phyloP scores from a whole-genome alignment of 1,284 basidiomycete genomes.

The Rhodotorula sp. region DNA sequence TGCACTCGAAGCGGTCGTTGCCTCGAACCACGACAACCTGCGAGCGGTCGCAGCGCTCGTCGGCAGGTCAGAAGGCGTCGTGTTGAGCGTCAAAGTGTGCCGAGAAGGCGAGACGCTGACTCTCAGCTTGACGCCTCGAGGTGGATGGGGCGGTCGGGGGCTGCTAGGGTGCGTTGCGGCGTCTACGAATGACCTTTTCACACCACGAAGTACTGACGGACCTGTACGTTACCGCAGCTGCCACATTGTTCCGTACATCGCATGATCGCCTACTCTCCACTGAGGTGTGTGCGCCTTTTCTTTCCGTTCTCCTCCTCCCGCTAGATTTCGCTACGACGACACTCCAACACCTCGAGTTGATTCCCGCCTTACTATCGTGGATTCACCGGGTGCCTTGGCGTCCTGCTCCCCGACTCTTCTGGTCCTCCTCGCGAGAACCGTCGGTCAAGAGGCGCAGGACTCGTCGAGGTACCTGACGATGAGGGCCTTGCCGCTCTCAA shows the following conservation, averaged over 20 bases:
- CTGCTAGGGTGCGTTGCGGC: conserved; percentile 61
- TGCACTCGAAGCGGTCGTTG: conserved; percentile 20
- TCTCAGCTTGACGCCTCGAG: conserved; percentile 59
- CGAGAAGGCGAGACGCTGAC: conserved; percentile 52
- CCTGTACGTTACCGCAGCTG: not conserved
- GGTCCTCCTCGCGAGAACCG: not conserved
- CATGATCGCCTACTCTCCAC: not conserved
- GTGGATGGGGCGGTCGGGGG: conserved; percentile 74
- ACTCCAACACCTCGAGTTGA: conserved; percentile 3
- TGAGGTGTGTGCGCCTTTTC: not conserved
- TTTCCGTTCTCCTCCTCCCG: not conserved
- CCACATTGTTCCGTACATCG: conserved; percentile 6
- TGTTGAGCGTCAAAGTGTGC: conserved; percentile 56
- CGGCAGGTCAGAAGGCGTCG: conserved; percentile 67
- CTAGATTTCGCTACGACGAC: conserved; percentile 13
- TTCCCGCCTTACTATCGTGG: conserved; percentile 22
- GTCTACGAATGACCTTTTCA: too few species aligned
- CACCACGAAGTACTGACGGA: not conserved
- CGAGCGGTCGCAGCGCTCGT: conserved; percentile 72
- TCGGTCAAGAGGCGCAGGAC: not conserved
- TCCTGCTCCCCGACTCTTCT: not conserved
- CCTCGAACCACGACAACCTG: conserved; percentile 54
- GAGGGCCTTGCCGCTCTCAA: conserved; percentile 2
- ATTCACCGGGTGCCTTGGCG: not conserved
- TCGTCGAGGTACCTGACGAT: conserved; percentile 4